Evolutionary conservation across 257 asterid genomes (phyloP).

Genomic region (Nicotiana tabacum): DNA sequence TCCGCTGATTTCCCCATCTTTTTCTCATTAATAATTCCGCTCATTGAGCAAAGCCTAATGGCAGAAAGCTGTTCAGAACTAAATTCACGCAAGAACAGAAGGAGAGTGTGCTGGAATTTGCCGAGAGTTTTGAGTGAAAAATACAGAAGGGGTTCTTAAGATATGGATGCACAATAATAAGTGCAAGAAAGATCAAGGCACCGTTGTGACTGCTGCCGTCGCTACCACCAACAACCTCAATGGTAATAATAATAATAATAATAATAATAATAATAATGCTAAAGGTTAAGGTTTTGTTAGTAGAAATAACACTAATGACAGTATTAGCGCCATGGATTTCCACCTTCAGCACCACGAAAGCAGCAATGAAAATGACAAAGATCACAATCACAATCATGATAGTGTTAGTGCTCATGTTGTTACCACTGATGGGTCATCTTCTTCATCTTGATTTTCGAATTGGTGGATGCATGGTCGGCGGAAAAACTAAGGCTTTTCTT

Average conservation of each 20-base stretch:
- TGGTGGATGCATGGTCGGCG: not conserved
- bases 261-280: no score
- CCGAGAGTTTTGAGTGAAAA: slow-evolving; percentile 29
- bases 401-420: slow-evolving; percentile 22
- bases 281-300: no score
- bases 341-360: slow-evolving; percentile 26
- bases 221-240: not conserved
- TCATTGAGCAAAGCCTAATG: not conserved
- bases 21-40: not conserved
- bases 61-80: slow-evolving; percentile 16
- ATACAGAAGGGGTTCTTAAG: slow-evolving; percentile 28
- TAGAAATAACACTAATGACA: no score
- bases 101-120: slow-evolving; percentile 27
- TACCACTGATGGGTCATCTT: slow-evolving; percentile 53
- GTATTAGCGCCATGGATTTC: not conserved
- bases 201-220: not conserved
- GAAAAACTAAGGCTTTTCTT: slow-evolving; percentile 22
- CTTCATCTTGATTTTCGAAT: slow-evolving; percentile 41
- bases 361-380: slow-evolving; percentile 27
- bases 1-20: not conserved
- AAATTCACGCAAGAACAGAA: slow-evolving; percentile 31
- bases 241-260: no score
- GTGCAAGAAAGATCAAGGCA: slow-evolving; percentile 16
- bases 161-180: slow-evolving; percentile 44
- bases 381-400: slow-evolving; percentile 13